Base-by-base conservation (phyloP, 164 flowering plant genomes). In the Liriodendron chinense region DNA sequence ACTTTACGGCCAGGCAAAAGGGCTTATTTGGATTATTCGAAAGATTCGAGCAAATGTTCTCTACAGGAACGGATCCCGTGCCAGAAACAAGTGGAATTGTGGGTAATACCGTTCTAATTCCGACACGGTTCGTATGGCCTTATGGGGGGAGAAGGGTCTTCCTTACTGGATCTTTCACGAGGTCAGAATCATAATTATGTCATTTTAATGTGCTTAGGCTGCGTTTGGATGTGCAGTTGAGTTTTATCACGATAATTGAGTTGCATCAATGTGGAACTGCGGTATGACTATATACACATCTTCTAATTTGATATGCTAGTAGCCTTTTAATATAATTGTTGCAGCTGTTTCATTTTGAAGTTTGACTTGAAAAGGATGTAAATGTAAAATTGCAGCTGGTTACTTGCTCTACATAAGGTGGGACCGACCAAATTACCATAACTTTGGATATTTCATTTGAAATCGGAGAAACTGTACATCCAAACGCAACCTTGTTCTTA, bases 121-220 rank as follows among this genome's bases (percentile, higher is more conserved):
- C 89, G 7, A 79, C 81, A 8, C 74, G 88, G 50, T 88, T 88
- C 70, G 87, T 86, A 69, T 88, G 91, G 91, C 85, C 87, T 57
- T 84, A 88, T 81, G 91, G 91, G 18, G 91, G 91, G 48, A 79
- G 86, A 71, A 80, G 84, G 72, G 91, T 88, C 50, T 84, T 70
- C 61, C 80, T 88, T 25, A 79, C 72, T 69, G 88, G 91, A 50
- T 81, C 91, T 70, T 88, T 88, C 68, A 85, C 87, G 2, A 78
- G 86, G 91, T 88, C 76, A 82, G 82, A 20, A 67, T 71, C 74
- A 9, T 28, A 26, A 26, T 7, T 34, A 34, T 34, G 43, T 34
- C 43, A 34, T 23, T 9, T 34, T 34, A 34, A 34, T 34, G 43
- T 34, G 43, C 43, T 34, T 34, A 34, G 43, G 43, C 7, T 34